Base-by-base conservation (phyloP, 495 filamentous ascomycete species). In the Neohortaea acidophila region DNA sequence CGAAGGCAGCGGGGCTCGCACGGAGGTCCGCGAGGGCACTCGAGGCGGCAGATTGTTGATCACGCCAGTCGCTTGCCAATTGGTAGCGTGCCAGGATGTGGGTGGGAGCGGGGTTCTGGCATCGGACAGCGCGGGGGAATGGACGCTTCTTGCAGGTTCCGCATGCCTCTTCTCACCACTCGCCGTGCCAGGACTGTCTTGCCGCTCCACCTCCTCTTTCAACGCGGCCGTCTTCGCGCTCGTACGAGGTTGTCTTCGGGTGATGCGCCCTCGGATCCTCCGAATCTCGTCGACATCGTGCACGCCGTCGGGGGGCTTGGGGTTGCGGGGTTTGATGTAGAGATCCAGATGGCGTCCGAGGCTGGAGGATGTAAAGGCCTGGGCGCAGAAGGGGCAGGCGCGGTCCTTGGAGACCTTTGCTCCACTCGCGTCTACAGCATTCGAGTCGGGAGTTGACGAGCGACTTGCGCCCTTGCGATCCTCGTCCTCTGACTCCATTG, bases 281-380 rank as follows among this genome's bases (percentile, higher is more conserved):
- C 73, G 67, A 54, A 94, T 94, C 58, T 80, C 81, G 4, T 84
- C 81, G 21, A 92, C 79, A 61, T 91, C 68, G 58, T 94, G 85
- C 29, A 91, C 52, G 7, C 84, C 84, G 59, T 94, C 85, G 2
- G 83, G 69, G 1, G 75, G 63, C 51, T 81, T 84, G 4, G 78
- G 75, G 52, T 93, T 92, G 59, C 81, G 86, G 48, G 79, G 75
- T 54, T 81, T 82, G 44, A 93, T 79, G 54, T 85, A 93, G 23
- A 89, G 69, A 53, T 94, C 85, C 19, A 93, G 70, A 61, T 94
- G 85, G 25, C 85, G 79, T 18, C 85, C 85, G n/a, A 94, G 67
- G 2, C 83, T 89, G 4, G 84, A 92, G 6, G 85, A 92, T 2
- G 85, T 94, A 48, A 92, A 94, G 2, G 74, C 58, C 54, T 87